Percentiles rank a stretch among this genome's conserved stretches.
Conservation (phyloP, 768 basidiomycete genomes). For the Dioszegia crocea region DNA sequence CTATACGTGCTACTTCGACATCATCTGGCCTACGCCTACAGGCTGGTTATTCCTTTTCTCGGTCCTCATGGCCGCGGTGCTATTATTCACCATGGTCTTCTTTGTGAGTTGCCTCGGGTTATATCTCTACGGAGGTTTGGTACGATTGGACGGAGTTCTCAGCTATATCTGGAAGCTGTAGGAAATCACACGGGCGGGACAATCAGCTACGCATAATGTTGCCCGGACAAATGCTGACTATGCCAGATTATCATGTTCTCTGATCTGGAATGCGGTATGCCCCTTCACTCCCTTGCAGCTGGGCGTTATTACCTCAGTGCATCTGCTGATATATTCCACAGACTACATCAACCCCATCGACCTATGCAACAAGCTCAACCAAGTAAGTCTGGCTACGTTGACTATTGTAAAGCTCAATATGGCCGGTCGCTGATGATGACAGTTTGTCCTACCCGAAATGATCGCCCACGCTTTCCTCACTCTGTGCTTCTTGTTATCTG, state of each 20-base stretch:
- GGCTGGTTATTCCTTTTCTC: conserved; percentile 97
- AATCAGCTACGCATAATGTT: no score
- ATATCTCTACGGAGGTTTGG: neutral
- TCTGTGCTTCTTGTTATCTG: conserved; percentile 81
- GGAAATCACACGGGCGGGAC: no score
- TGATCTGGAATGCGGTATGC: conserved; percentile 80
- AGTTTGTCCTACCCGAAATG: conserved; percentile 98
- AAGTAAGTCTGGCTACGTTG: conserved; percentile 57
- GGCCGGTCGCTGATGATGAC: neutral
- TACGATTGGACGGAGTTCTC: neutral
- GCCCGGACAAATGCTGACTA: neutral
- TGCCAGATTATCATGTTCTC: conserved; percentile 98
- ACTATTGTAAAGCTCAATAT: neutral
- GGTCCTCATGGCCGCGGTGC: conserved; percentile 88
- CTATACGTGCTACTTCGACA: no score
- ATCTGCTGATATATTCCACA: conserved; percentile 9
- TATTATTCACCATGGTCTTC: conserved; percentile 99
- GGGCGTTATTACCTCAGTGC: no score
- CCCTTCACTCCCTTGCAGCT: no score
- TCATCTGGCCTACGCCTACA: no score
- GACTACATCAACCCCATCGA: conserved; percentile 99
- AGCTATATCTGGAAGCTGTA: no score
- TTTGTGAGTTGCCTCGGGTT: conserved; percentile 87
- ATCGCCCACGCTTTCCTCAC: conserved; percentile 88
- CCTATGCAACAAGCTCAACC: conserved; percentile 97